Conservation (phyloP, 2,329 filamentous ascomycete species). For the Coniochaeta pulveracea region DNA sequence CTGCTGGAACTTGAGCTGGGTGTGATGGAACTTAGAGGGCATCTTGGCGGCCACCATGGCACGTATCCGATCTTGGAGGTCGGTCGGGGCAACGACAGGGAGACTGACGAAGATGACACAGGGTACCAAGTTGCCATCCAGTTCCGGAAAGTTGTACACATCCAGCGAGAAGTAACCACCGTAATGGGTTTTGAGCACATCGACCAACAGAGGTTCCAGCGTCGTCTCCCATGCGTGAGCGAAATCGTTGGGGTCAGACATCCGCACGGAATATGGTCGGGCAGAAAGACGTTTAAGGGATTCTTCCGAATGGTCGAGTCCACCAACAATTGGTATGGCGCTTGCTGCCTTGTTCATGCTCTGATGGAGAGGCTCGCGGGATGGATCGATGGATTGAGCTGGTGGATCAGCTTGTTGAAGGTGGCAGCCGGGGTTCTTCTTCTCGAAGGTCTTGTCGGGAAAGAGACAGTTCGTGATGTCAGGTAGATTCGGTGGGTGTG, state of each 20-base stretch:
- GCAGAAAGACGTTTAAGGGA: slow-evolving; percentile 4
- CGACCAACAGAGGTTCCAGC: slow-evolving; percentile 3
- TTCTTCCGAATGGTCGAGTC: not conserved
- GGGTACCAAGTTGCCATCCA: slow-evolving; percentile 5
- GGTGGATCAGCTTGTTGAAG: too few relatives aligned
- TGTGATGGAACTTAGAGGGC: slow-evolving; percentile 4
- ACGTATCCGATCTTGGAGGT: slow-evolving; percentile 4
- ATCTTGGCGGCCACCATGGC: slow-evolving; percentile 2
- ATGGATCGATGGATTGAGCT: too few relatives aligned
- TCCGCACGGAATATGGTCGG: slow-evolving; percentile 5
- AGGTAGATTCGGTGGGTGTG: too few relatives aligned
- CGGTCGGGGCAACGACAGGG: not conserved
- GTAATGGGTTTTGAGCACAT: slow-evolving; percentile 6
- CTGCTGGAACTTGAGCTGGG: slow-evolving; percentile 7
- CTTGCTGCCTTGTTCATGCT: too few relatives aligned
- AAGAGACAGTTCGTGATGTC: too few relatives aligned
- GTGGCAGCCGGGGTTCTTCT: too few relatives aligned
- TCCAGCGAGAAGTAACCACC: slow-evolving; percentile 6
- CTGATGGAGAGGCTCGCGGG: too few relatives aligned
- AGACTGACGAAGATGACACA: slow-evolving; percentile 8
- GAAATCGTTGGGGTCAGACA: slow-evolving; percentile 6
- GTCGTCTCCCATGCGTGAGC: slow-evolving; percentile 7
- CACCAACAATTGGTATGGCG: too few relatives aligned
- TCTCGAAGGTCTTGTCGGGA: too few relatives aligned
- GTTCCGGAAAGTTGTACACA: slow-evolving; percentile 10